Percentiles rank a stretch among this genome's conserved stretches.
Evolutionary conservation across 495 filamentous ascomycete genomes (phyloP).

Genomic region (Penicillium maclennaniae): DNA sequence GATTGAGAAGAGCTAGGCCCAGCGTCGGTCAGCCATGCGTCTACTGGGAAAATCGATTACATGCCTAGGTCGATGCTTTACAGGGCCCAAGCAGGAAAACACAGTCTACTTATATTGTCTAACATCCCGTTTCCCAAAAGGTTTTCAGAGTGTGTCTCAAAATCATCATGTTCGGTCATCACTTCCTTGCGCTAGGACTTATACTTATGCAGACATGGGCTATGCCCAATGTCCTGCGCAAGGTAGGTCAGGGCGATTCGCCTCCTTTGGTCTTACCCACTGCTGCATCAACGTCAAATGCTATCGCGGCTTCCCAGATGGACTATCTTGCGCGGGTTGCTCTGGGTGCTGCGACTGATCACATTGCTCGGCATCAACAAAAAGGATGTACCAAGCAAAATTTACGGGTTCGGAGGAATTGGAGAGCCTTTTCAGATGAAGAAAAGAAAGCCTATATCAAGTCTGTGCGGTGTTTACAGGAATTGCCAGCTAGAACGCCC

Average conservation of each 20-base stretch:
- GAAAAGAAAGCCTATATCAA: slow-evolving; percentile 58
- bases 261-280: neutral
- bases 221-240: neutral
- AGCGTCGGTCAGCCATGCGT: no score
- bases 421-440: slow-evolving; percentile 25
- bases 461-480: slow-evolving; percentile 61
- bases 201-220: neutral
- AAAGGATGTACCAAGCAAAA: slow-evolving; percentile 17
- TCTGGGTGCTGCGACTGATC: neutral
- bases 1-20: no score
- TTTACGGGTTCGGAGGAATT: slow-evolving; percentile 48
- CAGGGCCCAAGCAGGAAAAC: no score
- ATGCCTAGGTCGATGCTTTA: no score
- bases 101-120: no score
- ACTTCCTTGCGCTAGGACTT: neutral
- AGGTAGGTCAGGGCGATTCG: no score
- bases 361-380: neutral
- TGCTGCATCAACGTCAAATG: neutral
- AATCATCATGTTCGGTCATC: neutral
- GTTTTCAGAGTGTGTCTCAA: no score
- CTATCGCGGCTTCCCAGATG: neutral
- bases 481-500: slow-evolving; percentile 45
- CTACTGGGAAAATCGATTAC: no score
- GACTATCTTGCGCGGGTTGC: neutral
- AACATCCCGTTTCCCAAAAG: no score